phyloP scores from a whole-genome alignment of 1,139 yeast species.

The Geotrichum bryndzae region DNA sequence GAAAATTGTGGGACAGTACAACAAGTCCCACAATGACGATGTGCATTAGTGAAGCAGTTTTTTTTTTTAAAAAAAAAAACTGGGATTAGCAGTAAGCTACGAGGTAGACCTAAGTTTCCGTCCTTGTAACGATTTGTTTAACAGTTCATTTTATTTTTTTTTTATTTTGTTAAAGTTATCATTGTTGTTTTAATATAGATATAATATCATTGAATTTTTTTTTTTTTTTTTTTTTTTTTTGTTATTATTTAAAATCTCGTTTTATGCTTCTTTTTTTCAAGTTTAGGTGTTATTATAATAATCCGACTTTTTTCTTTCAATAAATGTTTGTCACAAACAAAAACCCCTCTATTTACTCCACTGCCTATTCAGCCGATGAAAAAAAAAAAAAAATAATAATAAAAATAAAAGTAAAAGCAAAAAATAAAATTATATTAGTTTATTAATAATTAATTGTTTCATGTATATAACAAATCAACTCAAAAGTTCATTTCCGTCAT shows the following conservation, averaged over 20 bases:
- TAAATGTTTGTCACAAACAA: too few species aligned
- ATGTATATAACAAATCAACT: not conserved
- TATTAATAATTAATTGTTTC: too few species aligned
- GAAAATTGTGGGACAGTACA: constrained; percentile 28
- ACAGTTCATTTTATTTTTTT: not conserved
- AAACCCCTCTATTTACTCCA: too few species aligned
- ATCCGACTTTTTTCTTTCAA: not conserved
- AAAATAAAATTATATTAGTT: not conserved
- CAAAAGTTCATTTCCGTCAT: not conserved
- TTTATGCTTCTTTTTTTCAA: not conserved
- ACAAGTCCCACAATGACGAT: not conserved
- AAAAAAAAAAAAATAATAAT: too few species aligned
- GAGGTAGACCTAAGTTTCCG: not conserved
- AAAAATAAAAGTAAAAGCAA: too few species aligned
- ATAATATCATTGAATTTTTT: not conserved
- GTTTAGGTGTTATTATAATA: not conserved
- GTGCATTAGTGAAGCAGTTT: not conserved
- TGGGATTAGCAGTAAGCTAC: not conserved
- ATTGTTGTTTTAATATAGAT: not conserved
- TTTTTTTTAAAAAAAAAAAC: not conserved
- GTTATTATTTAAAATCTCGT: not conserved
- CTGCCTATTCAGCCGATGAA: too few species aligned
- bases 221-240: not conserved
- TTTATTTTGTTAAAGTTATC: not conserved
- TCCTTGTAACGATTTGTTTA: not conserved